Percentiles rank a stretch among this genome's conserved stretches.
Conservation (phyloP, 2,329 filamentous ascomycete genomes). For the Nothopassalora personata region DNA sequence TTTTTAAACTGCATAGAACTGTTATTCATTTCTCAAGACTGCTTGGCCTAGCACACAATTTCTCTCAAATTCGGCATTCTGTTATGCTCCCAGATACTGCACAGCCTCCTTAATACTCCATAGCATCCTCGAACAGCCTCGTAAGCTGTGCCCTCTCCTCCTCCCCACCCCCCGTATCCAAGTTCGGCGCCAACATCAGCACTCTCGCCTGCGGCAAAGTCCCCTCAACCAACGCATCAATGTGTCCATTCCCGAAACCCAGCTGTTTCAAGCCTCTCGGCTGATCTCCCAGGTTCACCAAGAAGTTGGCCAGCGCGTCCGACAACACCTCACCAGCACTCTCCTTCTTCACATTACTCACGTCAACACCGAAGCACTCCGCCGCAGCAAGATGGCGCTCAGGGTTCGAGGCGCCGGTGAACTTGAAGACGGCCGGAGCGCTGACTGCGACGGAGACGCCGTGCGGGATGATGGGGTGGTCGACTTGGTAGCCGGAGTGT, state of each 20-base stretch:
- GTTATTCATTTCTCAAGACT: too few species aligned
- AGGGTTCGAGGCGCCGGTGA: slow-evolving; percentile 86
- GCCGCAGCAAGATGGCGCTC: slow-evolving; percentile 86
- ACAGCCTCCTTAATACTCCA: slow-evolving; percentile 34
- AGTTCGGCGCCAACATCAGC: slow-evolving; percentile 79
- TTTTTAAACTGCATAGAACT: too few species aligned
- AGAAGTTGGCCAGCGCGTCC: slow-evolving; percentile 75
- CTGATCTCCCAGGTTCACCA: slow-evolving; percentile 81
- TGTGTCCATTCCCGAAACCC: slow-evolving; percentile 69
- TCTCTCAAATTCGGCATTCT: too few species aligned
- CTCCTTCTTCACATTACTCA: slow-evolving; percentile 79
- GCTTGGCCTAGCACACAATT: neutral
- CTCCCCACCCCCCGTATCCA: slow-evolving; percentile 49
- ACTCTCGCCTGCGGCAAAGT: slow-evolving; percentile 90
- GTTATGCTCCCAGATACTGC: neutral
- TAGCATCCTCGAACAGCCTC: slow-evolving; percentile 44
- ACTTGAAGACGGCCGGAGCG: slow-evolving; percentile 87
- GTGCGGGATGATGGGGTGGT: slow-evolving; percentile 80
- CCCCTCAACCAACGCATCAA: slow-evolving; percentile 83
- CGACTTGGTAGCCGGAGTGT: slow-evolving; percentile 78
- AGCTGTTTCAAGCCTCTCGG: slow-evolving; percentile 77
- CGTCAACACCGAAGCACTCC: slow-evolving; percentile 84
- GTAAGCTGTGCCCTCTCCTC: slow-evolving; percentile 47
- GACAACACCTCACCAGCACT: slow-evolving; percentile 82
- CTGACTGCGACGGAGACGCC: slow-evolving; percentile 93